Base-by-base conservation (phyloP, 495 filamentous ascomycete species). In the Penicillium waksmanii region DNA sequence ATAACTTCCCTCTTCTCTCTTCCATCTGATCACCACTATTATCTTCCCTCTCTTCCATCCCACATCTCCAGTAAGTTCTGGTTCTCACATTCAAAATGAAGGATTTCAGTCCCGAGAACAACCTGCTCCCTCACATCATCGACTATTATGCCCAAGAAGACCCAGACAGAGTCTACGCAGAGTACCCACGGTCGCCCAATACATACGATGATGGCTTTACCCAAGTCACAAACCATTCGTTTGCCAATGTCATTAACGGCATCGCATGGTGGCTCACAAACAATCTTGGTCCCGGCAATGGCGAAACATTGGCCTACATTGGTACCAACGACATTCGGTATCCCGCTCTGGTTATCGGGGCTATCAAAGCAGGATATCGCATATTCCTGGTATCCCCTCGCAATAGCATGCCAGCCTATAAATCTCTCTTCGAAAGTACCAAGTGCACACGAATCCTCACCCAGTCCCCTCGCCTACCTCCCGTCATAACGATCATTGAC, bases 261-360 rank as follows among this genome's bases (percentile, higher is more conserved):
- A 19, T 47, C 44, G 44, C 44, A 19, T 47, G 44, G 44, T 47
- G 44, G 44, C 21, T 47, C 17, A 19, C 17, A 15, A 13, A 47
- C 10, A 47, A 11, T 19, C 21, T 47, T 11, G 44, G 44, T 17
- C 44, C 44, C 21, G 44, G 44, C 1, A 7, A 47, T 19, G 44
- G 44, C 21, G 44, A 47, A 47, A 19, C 44, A 17, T 25, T 47
- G 44, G 67, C 67, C 5, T 77, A 76, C 58, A 58, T 75, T 33
- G 75, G 72, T 13, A 51, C 57, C 11, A 68, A 71, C 44, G 68
- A 73, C 36, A 44, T 71, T 44, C 63, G 66, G 1, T 73, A 73
- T 50, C 19, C n/a, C 5, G 57, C 57, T 11, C 67, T 73, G 36
- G 33, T 64, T 1, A 31, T 73, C 10, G 70, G 1, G 55, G 64